Evolutionary conservation across 2,329 filamentous ascomycete genomes (phyloP).

Genomic region (Pseudogymnoascus verrucosus): DNA sequence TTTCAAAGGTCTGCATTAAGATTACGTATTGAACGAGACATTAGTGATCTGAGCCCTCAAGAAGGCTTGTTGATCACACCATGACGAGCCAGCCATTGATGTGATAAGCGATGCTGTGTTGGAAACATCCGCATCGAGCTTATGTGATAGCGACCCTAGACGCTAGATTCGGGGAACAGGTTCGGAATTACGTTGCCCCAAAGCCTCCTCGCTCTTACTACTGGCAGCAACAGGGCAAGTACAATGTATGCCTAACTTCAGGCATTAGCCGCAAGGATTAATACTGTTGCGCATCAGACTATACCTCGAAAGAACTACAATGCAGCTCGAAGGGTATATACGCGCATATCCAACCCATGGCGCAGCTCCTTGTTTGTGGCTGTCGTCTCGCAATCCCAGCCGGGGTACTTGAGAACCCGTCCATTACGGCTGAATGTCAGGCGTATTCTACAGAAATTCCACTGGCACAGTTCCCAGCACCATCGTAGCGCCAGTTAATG

Average conservation of each 20-base stretch:
- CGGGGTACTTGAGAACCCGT: neutral
- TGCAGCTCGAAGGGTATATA: neutral
- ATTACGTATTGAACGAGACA: neutral
- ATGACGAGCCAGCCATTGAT: neutral
- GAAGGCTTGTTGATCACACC: neutral
- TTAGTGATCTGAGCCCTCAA: neutral
- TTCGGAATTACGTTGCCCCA: neutral
- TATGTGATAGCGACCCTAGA: neutral
- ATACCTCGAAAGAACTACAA: neutral
- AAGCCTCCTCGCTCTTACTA: neutral
- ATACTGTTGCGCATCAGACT: neutral
- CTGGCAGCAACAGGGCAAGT: too few species aligned
- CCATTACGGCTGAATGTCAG: neutral
- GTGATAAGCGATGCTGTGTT: neutral
- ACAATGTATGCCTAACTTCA: neutral
- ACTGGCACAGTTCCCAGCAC: neutral
- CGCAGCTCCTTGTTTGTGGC: neutral
- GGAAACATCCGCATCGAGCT: neutral
- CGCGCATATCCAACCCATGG: neutral
- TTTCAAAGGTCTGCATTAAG: neutral
- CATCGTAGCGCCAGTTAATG: neutral
- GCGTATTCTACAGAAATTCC: neutral
- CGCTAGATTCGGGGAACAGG: neutral
- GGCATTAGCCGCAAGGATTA: neutral
- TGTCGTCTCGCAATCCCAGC: neutral